Evolutionary conservation across 257 asterid genomes (phyloP).

Genomic region (Echium plantagineum): DNA sequence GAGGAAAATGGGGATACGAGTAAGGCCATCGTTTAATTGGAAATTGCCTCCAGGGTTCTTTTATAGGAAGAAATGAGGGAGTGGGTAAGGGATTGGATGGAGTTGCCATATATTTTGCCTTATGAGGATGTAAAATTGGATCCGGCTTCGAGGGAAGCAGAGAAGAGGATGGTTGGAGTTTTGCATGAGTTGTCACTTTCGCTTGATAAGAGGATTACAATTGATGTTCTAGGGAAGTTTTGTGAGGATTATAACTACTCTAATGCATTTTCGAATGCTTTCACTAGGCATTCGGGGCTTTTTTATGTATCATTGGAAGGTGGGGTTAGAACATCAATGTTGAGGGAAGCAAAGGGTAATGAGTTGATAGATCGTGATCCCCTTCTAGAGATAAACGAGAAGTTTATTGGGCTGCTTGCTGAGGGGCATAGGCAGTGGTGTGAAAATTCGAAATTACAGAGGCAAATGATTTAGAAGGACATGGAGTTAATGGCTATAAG

Average conservation of each 20-base stretch:
- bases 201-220: conserved; percentile 55
- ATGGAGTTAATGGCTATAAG: conserved; percentile 29
- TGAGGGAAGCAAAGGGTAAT: conserved; percentile 77
- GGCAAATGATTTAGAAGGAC: conserved; percentile 33
- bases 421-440: conserved; percentile 48
- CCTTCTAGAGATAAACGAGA: conserved; percentile 43
- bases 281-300: conserved; percentile 81
- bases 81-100: conserved; percentile 93
- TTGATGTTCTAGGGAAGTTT: conserved; percentile 58
- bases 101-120: conserved; percentile 78
- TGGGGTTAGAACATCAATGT: conserved; percentile 75
- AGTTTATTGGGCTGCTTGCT: conserved; percentile 56
- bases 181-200: conserved; percentile 76
- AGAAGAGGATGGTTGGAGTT: conserved; percentile 82
- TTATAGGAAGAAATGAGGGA: conserved; percentile 82
- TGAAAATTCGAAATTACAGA: conserved; percentile 33
- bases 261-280: conserved; percentile 61
- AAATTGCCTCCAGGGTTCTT: conserved; percentile 61
- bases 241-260: conserved; percentile 72
- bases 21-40: conserved; percentile 66
- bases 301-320: conserved; percentile 82
- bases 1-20: conserved; percentile 49
- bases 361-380: conserved; percentile 31
- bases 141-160: conserved; percentile 65
- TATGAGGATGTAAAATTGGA: conserved; percentile 61